Conservation (phyloP, 371 early-diverging fungal species). For the Mortierella sp. region DNA sequence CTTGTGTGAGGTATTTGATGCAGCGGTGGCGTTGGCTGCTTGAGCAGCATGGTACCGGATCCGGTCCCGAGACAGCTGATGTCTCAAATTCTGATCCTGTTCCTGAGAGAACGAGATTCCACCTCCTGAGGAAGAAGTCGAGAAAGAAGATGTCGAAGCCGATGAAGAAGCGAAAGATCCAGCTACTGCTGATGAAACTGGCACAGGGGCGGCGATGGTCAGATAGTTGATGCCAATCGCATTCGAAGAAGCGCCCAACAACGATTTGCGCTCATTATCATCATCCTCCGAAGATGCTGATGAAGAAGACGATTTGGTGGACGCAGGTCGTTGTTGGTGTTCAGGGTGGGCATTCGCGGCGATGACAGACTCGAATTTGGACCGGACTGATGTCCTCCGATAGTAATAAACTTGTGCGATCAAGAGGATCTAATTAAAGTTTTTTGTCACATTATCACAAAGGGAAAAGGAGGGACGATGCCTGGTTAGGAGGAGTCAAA, state of each 20-base stretch:
- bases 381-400: constrained; percentile 28
- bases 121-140: constrained; percentile 4
- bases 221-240: background rate
- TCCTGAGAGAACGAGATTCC: background rate
- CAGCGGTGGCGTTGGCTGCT: constrained; percentile 3
- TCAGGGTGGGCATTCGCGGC: background rate
- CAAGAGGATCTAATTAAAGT: constrained; percentile 49
- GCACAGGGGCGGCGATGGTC: background rate
- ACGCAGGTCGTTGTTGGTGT: background rate
- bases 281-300: background rate
- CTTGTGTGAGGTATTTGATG: background rate
- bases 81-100: background rate
- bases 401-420: constrained; percentile 71
- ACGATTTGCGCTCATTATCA: background rate
- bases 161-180: background rate
- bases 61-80: background rate
- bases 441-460: background rate
- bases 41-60: constrained; percentile 3
- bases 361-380: constrained; percentile 14
- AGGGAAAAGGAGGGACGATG: background rate
- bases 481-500: background rate
- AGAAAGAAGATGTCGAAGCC: background rate
- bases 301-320: background rate
- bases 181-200: constrained; percentile 8
- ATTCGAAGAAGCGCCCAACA: background rate